These are phyloP conservation scores for Priceomyces carsonii DNA, from an alignment of 805 yeast species.

Conservation along the genomic window DNA sequence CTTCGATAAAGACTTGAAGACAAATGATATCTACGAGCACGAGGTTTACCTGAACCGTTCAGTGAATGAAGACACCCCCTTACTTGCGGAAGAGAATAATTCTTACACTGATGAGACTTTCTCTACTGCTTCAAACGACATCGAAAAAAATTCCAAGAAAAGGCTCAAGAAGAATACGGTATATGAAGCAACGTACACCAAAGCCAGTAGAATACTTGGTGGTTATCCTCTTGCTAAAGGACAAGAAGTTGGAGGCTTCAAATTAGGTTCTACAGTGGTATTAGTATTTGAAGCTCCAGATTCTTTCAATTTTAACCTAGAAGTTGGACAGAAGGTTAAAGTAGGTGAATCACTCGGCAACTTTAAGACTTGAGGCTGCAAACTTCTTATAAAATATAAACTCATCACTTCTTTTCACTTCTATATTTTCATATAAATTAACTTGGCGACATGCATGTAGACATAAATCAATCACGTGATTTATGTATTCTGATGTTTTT, in stretches of 20 bases:
- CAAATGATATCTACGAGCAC: conserved; percentile 71
- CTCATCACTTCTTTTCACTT: no score
- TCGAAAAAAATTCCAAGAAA: conserved; percentile 31
- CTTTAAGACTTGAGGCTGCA: no score
- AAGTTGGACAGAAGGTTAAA: conserved; percentile 73
- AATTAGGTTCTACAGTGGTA: conserved; percentile 95
- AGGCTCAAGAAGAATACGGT: conserved; percentile 77
- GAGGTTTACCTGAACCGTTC: conserved; percentile 31
- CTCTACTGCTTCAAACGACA: conserved; percentile 8
- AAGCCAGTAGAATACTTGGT: conserved; percentile 71
- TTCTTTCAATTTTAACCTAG: conserved; percentile 66
- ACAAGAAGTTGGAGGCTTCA: conserved; percentile 96
- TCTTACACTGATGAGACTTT: conserved; percentile 14
- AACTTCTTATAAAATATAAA: no score
- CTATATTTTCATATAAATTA: no score
- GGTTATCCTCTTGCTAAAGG: conserved; percentile 92
- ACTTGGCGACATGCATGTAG: no score
- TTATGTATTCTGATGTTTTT: no score
- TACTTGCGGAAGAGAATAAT: conserved; percentile 17
- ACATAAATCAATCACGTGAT: no score
- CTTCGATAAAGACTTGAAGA: conserved; percentile 85
- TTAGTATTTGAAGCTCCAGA: conserved; percentile 94
- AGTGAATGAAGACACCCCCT: conserved; percentile 31
- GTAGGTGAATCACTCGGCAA: conserved; percentile 82
- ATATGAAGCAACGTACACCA: conserved; percentile 89